phyloP scores from a whole-genome alignment of 2,329 filamentous ascomycete genomes.

The Beauveria asiatica region DNA sequence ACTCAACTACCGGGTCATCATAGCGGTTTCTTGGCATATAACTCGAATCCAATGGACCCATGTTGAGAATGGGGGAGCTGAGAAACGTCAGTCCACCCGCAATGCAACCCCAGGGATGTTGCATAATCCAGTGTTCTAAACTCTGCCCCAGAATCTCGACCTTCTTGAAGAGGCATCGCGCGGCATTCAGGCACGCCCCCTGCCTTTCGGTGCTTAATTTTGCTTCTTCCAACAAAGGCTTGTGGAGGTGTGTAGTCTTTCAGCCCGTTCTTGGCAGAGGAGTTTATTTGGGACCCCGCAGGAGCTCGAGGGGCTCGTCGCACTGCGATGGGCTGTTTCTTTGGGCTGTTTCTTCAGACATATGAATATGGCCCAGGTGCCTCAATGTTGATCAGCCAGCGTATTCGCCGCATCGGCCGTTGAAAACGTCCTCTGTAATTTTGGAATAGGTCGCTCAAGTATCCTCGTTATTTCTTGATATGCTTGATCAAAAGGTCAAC shows the following conservation, averaged over 20 bases:
- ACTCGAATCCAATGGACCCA: background rate
- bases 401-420: too few species aligned
- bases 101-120: constrained; percentile 2
- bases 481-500: too few species aligned
- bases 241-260: background rate
- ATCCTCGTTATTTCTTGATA: too few species aligned
- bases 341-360: too few species aligned
- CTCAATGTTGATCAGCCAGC: too few species aligned
- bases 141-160: background rate
- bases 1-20: background rate
- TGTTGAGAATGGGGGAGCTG: background rate
- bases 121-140: background rate
- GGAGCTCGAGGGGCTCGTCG: background rate
- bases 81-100: constrained; percentile 2
- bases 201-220: background rate
- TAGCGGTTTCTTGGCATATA: background rate
- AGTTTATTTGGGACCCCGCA: background rate
- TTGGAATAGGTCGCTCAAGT: too few species aligned
- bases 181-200: background rate
- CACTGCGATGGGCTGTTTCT: background rate
- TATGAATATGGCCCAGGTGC: too few species aligned
- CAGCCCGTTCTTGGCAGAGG: constrained; percentile 1
- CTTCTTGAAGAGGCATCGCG: constrained; percentile 1
- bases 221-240: background rate
- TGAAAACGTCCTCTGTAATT: too few species aligned